Evolutionary conservation across 805 yeast genomes (phyloP).

Genomic region (Candida oleophila): DNA sequence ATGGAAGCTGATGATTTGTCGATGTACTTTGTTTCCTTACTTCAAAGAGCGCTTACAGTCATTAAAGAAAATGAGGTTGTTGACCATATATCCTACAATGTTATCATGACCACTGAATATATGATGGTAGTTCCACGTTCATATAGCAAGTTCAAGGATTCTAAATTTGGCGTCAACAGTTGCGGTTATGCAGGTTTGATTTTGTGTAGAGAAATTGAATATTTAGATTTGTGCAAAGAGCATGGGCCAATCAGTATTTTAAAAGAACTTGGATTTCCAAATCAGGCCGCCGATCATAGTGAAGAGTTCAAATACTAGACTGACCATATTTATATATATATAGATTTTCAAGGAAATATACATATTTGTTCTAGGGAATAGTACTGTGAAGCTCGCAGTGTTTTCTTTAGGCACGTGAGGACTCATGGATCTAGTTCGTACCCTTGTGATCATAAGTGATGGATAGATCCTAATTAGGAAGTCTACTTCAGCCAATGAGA

Average conservation of each 20-base stretch:
- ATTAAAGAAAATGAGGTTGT: slow-evolving; percentile 50
- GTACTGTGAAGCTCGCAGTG: too few relatives aligned
- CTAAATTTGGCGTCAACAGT: slow-evolving; percentile 64
- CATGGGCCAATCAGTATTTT: slow-evolving; percentile 56
- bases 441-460: neutral
- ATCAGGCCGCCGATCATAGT: slow-evolving; percentile 53
- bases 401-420: too few relatives aligned
- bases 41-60: slow-evolving; percentile 69
- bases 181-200: slow-evolving; percentile 79
- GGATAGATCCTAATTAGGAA: slow-evolving; percentile 22
- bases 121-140: slow-evolving; percentile 85
- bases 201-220: slow-evolving; percentile 66
- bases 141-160: slow-evolving; percentile 46
- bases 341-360: neutral
- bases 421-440: too few relatives aligned
- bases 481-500: slow-evolving; percentile 12
- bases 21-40: slow-evolving; percentile 65
- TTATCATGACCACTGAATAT: slow-evolving; percentile 79
- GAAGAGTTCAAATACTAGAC: slow-evolving; percentile 61
- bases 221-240: slow-evolving; percentile 44
- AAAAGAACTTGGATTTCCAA: slow-evolving; percentile 64
- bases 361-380: too few relatives aligned
- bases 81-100: slow-evolving; percentile 67
- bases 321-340: neutral
- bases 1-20: slow-evolving; percentile 58